phyloP scores from a whole-genome alignment of 176 grass and related monocot genomes.

The Rhynchospora pubera region DNA sequence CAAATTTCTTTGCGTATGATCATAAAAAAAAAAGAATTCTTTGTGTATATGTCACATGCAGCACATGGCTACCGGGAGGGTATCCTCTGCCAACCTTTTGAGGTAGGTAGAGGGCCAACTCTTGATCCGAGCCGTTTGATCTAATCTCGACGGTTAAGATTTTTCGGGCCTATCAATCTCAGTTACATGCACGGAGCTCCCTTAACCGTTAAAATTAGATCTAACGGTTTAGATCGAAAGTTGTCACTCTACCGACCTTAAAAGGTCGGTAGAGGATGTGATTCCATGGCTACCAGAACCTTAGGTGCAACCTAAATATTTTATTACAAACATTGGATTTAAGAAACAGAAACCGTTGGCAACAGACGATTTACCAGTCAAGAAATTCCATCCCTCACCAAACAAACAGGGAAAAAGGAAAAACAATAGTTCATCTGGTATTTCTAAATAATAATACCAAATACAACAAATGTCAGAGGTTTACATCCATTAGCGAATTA shows the following conservation, averaged over 20 bases:
- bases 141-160: no score
- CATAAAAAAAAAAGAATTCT: no score
- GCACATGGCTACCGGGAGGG: constrained; percentile 3
- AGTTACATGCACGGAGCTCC: no score
- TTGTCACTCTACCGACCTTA: no score
- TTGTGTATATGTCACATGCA: not conserved
- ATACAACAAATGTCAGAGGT: constrained; percentile 6
- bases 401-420: not conserved
- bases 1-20: no score
- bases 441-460: not conserved
- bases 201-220: no score
- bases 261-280: no score
- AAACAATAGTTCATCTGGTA: not conserved
- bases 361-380: not conserved
- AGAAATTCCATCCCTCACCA: not conserved
- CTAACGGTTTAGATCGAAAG: no score
- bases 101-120: no score
- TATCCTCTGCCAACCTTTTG: no score
- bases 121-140: no score
- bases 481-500: not conserved
- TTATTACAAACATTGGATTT: constrained; percentile 1
- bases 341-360: constrained; percentile 2
- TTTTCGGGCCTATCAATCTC: no score
- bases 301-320: not conserved
- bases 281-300: not conserved